A percentile compares a stretch with the other conserved stretches of the same genome.
These are phyloP conservation scores for Jaenimonas drosophilae DNA, from an alignment of 208 protist genomes.

Conservation along the genomic window DNA sequence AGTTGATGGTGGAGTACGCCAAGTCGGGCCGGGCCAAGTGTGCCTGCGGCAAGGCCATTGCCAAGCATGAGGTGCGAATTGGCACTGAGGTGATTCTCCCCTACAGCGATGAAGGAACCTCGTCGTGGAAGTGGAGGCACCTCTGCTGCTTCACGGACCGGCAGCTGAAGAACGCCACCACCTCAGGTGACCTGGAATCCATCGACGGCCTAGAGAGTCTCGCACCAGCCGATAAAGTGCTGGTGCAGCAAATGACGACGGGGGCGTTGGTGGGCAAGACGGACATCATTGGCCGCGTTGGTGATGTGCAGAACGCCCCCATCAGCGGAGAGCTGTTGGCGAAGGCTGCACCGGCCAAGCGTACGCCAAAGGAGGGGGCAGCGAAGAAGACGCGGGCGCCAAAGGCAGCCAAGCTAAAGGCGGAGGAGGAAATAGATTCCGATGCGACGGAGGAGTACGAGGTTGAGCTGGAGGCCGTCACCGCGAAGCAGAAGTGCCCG, in stretches of 20 bases:
- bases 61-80: constrained; percentile 73
- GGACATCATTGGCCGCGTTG: constrained; percentile 43
- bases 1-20: constrained; percentile 64
- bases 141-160: constrained; percentile 79
- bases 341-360: constrained; percentile 7
- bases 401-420: not conserved
- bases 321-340: constrained; percentile 5
- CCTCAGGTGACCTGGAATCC: constrained; percentile 33
- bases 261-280: constrained; percentile 39
- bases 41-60: constrained; percentile 48
- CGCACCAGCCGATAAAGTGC: constrained; percentile 29
- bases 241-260: constrained; percentile 50
- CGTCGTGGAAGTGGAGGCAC: constrained; percentile 72
- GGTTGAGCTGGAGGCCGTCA: constrained; percentile 30
- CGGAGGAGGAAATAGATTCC: constrained; percentile 26
- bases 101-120: constrained; percentile 21
- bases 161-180: constrained; percentile 54
- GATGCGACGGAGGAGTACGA: constrained; percentile 68
- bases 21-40: constrained; percentile 62
- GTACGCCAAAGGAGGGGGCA: constrained; percentile 1
- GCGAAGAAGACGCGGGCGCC: not conserved
- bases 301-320: constrained; percentile 49
- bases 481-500: constrained; percentile 37
- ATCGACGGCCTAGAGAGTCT: constrained; percentile 61
- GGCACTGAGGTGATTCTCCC: constrained; percentile 50